Evolutionary conservation across 1,139 yeast species (phyloP), one percentile per base, ranked within the genome.

Genomic region (Hyphopichia burtonii): DNA sequence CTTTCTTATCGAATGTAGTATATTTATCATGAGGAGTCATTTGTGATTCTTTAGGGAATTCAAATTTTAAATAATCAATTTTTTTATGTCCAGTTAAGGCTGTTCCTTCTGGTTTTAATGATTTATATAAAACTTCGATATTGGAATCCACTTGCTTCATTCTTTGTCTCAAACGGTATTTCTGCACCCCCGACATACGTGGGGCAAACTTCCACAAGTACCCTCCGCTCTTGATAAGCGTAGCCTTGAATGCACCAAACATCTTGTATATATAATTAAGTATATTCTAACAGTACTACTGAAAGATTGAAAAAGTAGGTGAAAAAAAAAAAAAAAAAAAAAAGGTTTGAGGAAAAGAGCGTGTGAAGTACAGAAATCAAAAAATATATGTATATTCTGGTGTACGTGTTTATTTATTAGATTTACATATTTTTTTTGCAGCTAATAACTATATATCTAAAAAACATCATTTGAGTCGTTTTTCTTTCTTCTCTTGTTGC

Each of bases 21-120:
- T 93, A 93, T 65, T 93, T 93, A 67, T 93, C 96, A 52, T 68
- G 74, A 3, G 96, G 72, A 1, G 66, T 57, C 97, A 93, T 89
- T 48, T 89, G 90, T 34, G 66, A 54, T 58, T 90, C 96, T 58
- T 82, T 86, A 34, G 97, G 97, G 55, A 85, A 76, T 31, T 75
- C 65, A 39, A 64, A 68, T 55, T 78, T 69, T 45, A 85, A 73
- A 44, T 76, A 62, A 49, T 80, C 82, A 37, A 83, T 70, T 48
- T 74, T 71, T 48, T 71, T 68, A 52, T 77, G 71, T n/a, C 76
- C 74, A 41, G 79, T 66, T 22, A 71, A 70, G 42, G 68, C 70
- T 23, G 62, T 68, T 46, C 68, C 58, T 14, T 52, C 45, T 37
- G 47, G 41, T 31, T 54, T 54, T 44, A 93, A 70, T 5, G 94